Conservation (phyloP, 2,329 filamentous ascomycete genomes). For the Macrophomina pseudophaseolina region DNA sequence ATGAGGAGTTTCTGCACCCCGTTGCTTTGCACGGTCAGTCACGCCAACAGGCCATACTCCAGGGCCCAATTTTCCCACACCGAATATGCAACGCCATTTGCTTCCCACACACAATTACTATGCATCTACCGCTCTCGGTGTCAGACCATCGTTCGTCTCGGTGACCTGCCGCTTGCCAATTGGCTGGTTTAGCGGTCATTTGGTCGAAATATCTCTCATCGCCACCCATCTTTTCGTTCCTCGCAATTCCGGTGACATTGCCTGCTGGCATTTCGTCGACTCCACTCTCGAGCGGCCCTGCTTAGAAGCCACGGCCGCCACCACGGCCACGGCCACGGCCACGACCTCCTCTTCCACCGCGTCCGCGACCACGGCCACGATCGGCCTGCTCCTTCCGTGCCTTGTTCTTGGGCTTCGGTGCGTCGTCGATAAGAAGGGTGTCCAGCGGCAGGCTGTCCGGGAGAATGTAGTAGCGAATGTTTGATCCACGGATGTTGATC, state of each 20-base stretch:
- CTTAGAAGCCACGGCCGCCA: conserved; percentile 33
- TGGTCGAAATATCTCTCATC: background rate
- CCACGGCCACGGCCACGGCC: conserved; percentile 53
- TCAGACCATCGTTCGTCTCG: background rate
- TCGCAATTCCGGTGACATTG: background rate
- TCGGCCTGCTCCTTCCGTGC: conserved; percentile 84
- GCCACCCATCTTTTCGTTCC: background rate
- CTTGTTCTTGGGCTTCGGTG: conserved; percentile 99
- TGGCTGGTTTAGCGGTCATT: background rate
- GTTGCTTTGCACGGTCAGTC: conserved; percentile 8
- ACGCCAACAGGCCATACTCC: background rate
- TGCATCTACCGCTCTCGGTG: background rate
- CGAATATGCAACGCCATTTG: conserved; percentile 11
- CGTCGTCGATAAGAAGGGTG: conserved; percentile 93
- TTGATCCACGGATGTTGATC: conserved; percentile 95
- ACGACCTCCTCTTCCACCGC: conserved; percentile 56
- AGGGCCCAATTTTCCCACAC: background rate
- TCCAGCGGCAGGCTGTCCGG: conserved; percentile 95
- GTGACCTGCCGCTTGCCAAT: background rate
- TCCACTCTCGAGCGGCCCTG: background rate
- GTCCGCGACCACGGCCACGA: conserved; percentile 51
- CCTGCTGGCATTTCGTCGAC: background rate
- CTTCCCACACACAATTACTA: conserved; percentile 1
- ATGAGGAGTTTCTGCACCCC: background rate
- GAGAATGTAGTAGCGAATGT: conserved; percentile 95